Base-by-base conservation (phyloP, 768 basidiomycete genomes). In the Hygrocybe coccinea region DNA sequence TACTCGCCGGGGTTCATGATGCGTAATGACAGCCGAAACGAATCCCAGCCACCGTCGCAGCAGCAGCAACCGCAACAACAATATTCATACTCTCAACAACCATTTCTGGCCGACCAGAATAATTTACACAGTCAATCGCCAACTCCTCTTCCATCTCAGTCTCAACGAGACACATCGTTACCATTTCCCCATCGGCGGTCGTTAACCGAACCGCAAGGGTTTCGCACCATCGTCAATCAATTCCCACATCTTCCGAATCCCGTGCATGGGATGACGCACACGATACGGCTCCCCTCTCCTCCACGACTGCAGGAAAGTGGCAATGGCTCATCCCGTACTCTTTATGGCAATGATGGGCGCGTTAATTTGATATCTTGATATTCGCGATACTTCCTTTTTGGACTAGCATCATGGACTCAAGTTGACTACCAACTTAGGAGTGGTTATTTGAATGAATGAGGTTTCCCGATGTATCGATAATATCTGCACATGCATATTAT, bases 121-220 rank as follows among this genome's bases (percentile, higher is more conserved):
- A 29, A 68, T 53, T 70, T 77, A 60, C 70, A 72, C 59, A 71
- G 71, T 34, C 76, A 76, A 61, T 71, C 78, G 21, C 75, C 77
- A 47, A 66, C 72, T 25, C 62, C 75, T 33, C 68, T 71, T 17
- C 71, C 74, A 61, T 59, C 71, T 37, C 66, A 76, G 36, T 67
- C 67, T 38, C 68, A 76, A 34, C 74, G 75, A 6, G 77, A 81
- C 52, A 19, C 35, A 7, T 35, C 24, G 46, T 46, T 8, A 64
- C 78, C 39, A 60, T 79, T 55, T 69, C 75, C 76, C 38, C 82
- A 81, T 60, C 76, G 83, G 57, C 78, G 85, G 50, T 75, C 83
- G 37, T 71, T 79, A 50, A 81, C 80, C 29, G 84, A 85, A 46
- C 76, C 83, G 21, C 81, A 80, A 59, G 74, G 74, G 15, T 82